phyloP scores from a whole-genome alignment of 371 early-diverging fungal species.

The Parasitella parasitica region DNA sequence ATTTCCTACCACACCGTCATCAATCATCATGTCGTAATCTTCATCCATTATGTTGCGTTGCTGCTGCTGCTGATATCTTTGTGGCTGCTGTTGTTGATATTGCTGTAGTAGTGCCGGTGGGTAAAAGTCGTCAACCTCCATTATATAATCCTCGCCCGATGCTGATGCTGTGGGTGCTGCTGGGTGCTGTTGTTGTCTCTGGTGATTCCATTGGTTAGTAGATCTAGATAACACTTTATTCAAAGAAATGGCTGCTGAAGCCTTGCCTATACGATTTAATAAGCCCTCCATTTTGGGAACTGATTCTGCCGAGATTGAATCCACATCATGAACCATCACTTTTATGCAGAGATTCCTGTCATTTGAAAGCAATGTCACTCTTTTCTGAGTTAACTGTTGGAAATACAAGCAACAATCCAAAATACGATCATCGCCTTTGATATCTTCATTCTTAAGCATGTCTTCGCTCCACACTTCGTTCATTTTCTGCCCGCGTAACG shows the following conservation, averaged over 20 bases:
- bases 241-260: background rate
- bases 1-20: conserved; percentile 2
- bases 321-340: conserved; percentile 44
- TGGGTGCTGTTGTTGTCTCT: background rate
- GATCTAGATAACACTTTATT: background rate
- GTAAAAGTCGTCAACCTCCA: conserved; percentile 19
- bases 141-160: conserved; percentile 5
- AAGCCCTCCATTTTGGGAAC: conserved; percentile 18
- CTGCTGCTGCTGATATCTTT: too few relatives aligned
- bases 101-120: background rate
- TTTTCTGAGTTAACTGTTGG: conserved; percentile 8
- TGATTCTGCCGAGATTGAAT: conserved; percentile 30
- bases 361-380: conserved; percentile 33
- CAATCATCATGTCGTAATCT: conserved; percentile 15
- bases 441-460: background rate
- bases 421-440: conserved; percentile 38
- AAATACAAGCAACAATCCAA: conserved; percentile 45
- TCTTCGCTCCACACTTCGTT: conserved; percentile 20
- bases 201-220: background rate
- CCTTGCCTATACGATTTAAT: conserved; percentile 1
- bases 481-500: conserved; percentile 34
- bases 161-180: conserved; percentile 1
- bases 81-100: too few relatives aligned
- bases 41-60: background rate
- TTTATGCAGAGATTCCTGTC: conserved; percentile 47